Base-by-base conservation (phyloP, 2,329 filamentous ascomycete species). In the Daldinia sp. region DNA sequence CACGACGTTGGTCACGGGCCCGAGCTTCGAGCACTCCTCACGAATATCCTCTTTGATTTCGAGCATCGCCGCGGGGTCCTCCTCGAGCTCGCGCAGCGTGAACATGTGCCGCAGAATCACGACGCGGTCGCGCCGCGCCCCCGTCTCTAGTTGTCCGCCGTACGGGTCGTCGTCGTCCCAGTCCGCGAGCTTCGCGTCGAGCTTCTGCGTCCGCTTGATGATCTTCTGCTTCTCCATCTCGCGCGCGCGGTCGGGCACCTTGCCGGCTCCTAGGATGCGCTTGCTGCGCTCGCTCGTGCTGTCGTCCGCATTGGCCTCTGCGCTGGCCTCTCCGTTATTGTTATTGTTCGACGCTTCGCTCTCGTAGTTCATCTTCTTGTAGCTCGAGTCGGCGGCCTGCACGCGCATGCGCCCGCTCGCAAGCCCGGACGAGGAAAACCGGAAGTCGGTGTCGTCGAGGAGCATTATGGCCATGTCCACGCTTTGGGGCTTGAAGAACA, bases 41-140 rank as follows among this genome's bases (percentile, higher is more conserved):
- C 93, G 88, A 63, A 98, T 93, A 78, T 99, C 96, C 78, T 97
- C 92, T 78, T 97, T 97, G 82, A 98, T 97, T 70, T 98, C 95
- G 41, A 97, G 84, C 67, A 97, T 87, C 1, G 92, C 92, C 0
- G 90, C 89, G 1, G 92, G 89, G 75, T 98, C 94, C 77, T 97
- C 92, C 73, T 94, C 90, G 28, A 98, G 85, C 81, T 97, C 93
- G 69, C 90, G 79, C 46, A 95, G 85, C 1, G 93, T 97, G 81
- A 99, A 99, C 91, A 97, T 97, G 81, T 97, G 90, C 77, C 93
- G 93, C 71, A 99, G 82, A 65, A 98, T 90, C 30, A 97, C 94
- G 15, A 93, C 85, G 79, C 94, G 97, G 75, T 94, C 92, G 81
- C 88, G 92, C 75, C 84, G 86, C 60, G 81, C 79, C 46, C 76